Evolutionary conservation across 75 land plant species (phyloP), one percentile per base, ranked within the genome.

Genomic region (Selaginella tamariscina): DNA sequence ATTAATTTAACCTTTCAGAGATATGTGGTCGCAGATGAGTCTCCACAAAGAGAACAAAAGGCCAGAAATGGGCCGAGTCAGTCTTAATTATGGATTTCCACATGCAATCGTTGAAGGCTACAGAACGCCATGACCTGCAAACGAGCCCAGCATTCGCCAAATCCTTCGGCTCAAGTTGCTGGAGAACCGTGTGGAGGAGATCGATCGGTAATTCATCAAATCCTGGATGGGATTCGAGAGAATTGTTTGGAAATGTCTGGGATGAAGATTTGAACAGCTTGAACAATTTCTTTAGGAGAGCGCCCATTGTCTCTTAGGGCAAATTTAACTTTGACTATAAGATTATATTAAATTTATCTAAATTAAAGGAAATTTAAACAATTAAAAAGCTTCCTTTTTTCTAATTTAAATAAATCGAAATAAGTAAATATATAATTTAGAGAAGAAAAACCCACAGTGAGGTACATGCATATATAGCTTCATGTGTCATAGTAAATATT

Each of bases 1-100:
- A n/a, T 15, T 32, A 27, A 15, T 67, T 77, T 75, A 26, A 89
- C 96, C 32, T 70, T 11, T 71, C 67, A 33, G 84, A 80, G 56
- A 54, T 68, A 0, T 85, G 88, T 0, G 70, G 65, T 56, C 86
- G 68, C 73, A 90, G 57, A 30, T 60, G 75, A 0, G 68, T 79
- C 68, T 90, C 96, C 0, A 79, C 71, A 66, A 90, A 90, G 32
- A 79, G 70, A 24, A 83, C 56, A 24, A 78, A 72, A 8, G 87
- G 82, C 86, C 86, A 83, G 24, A 76, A 54, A 1, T 74, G 68
- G 29, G 70, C 70, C 21, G 68, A 69, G 28, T 81, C 74, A 65
- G 79, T 73, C 54, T 2, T 27, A 0, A 90, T 75, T 64, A 83
- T 79, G 55, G 24, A 65, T 54, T 83, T 64, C 96, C 96, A 90